Conservation (phyloP, 805 yeast species). For the Kockiozyma suomiensis region DNA sequence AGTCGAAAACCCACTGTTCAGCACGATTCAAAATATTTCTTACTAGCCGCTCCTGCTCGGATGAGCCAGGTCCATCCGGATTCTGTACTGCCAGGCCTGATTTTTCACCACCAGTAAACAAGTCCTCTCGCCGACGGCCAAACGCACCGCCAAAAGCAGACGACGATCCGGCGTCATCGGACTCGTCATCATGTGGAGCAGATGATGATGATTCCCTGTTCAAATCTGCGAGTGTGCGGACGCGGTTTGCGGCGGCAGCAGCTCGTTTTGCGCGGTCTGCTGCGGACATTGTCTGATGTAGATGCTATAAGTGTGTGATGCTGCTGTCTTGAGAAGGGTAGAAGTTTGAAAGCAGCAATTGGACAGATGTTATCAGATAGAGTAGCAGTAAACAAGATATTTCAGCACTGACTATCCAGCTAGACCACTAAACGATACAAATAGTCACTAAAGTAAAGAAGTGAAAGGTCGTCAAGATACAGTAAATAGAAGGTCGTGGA, state of each 20-base stretch:
- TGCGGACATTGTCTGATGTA: constrained; percentile 7
- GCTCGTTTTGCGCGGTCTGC: constrained; percentile 25
- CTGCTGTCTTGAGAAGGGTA: too few species aligned
- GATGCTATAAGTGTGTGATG: background rate
- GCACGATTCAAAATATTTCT: constrained; percentile 45
- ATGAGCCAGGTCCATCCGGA: constrained; percentile 47
- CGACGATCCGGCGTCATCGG: constrained; percentile 39
- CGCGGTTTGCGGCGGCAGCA: constrained; percentile 25
- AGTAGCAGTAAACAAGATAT: too few species aligned
- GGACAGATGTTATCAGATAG: too few species aligned
- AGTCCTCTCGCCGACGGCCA: constrained; percentile 42
- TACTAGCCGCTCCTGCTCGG: constrained; percentile 38
- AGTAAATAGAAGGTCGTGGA: constrained; percentile 1
- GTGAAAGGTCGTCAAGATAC: too few species aligned
- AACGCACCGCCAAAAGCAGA: constrained; percentile 14
- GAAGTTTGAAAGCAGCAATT: too few species aligned
- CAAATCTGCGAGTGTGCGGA: constrained; percentile 30
- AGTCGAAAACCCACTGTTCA: constrained; percentile 26
- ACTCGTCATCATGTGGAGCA: constrained; percentile 7
- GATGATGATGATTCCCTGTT: constrained; percentile 18
- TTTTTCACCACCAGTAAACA: constrained; percentile 67
- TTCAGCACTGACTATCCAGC: too few species aligned
- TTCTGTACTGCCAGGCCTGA: constrained; percentile 76
- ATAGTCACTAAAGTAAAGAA: too few species aligned
- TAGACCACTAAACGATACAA: too few species aligned